These are phyloP conservation scores for Verbena officinalis DNA, from an alignment of 257 asterid species.

Conservation along the genomic window DNA sequence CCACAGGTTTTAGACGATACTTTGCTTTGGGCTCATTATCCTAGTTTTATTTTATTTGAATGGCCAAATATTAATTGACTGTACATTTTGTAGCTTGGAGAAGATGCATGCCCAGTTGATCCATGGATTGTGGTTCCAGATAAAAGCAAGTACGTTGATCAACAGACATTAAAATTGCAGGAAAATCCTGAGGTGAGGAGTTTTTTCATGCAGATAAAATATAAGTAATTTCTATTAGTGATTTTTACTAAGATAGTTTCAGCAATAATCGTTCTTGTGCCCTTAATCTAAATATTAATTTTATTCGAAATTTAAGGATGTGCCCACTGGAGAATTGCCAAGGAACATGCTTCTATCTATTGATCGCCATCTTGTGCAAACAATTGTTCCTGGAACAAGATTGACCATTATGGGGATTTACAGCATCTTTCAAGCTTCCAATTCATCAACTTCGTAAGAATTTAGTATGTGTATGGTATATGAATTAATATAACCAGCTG, in stretches of 20 bases:
- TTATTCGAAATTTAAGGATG: conserved; percentile 62
- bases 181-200: conserved; percentile 89
- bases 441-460: conserved; percentile 80
- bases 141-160: conserved; percentile 94
- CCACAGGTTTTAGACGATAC: conserved; percentile 63
- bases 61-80: neutral
- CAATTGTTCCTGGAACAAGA: conserved; percentile 99
- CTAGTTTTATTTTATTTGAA: neutral
- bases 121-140: conserved; percentile 95
- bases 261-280: neutral
- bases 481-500: neutral
- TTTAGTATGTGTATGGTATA: conserved; percentile 12
- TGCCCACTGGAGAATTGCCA: conserved; percentile 98
- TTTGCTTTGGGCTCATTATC: neutral
- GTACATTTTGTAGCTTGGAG: conserved; percentile 59
- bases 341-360: conserved; percentile 93
- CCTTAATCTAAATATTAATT: conserved; percentile 9
- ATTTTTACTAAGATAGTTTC: neutral
- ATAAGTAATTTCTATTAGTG: neutral
- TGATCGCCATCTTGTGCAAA: conserved; percentile 98
- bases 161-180: conserved; percentile 90
- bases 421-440: conserved; percentile 93
- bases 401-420: conserved; percentile 93
- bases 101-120: conserved; percentile 88
- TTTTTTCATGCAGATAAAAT: conserved; percentile 10